Evolutionary conservation across 768 basidiomycete genomes (phyloP).

Genomic region (Artomyces pyxidatus): DNA sequence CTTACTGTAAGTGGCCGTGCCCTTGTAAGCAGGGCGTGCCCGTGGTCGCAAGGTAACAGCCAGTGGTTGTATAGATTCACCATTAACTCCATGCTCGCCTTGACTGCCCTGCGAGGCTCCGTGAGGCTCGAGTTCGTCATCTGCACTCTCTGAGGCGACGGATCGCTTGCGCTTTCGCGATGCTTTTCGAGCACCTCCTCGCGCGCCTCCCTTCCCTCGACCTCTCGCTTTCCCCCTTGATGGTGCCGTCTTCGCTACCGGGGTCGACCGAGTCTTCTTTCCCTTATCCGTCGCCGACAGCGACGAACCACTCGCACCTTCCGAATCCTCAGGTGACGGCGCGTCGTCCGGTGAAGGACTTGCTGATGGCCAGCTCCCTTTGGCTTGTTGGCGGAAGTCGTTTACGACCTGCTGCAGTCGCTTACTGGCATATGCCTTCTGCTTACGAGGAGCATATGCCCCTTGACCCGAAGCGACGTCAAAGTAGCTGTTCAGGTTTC

Average conservation of each 20-base stretch:
- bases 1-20: background rate
- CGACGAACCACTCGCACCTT: background rate
- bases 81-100: too few species aligned
- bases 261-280: background rate
- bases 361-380: slow-evolving; percentile 7
- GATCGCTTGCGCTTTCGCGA: slow-evolving; percentile 13
- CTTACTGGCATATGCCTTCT: slow-evolving; percentile 80
- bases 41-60: slow-evolving; percentile 4
- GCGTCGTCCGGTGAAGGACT: background rate
- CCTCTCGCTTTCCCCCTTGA: background rate
- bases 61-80: slow-evolving; percentile 6
- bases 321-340: slow-evolving; percentile 1
- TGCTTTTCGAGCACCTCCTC: slow-evolving; percentile 10
- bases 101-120: too few species aligned
- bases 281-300: background rate
- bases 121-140: too few species aligned
- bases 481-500: slow-evolving; percentile 68
- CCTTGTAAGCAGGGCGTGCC: slow-evolving; percentile 8
- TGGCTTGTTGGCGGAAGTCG: slow-evolving; percentile 50
- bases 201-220: background rate
- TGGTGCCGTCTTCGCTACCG: background rate
- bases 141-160: slow-evolving; percentile 7
- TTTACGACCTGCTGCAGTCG: slow-evolving; percentile 81
- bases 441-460: slow-evolving; percentile 66
- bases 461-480: slow-evolving; percentile 61